Base-by-base conservation (phyloP, 2,329 filamentous ascomycete species). In the Neopestalotiopsis rosae region DNA sequence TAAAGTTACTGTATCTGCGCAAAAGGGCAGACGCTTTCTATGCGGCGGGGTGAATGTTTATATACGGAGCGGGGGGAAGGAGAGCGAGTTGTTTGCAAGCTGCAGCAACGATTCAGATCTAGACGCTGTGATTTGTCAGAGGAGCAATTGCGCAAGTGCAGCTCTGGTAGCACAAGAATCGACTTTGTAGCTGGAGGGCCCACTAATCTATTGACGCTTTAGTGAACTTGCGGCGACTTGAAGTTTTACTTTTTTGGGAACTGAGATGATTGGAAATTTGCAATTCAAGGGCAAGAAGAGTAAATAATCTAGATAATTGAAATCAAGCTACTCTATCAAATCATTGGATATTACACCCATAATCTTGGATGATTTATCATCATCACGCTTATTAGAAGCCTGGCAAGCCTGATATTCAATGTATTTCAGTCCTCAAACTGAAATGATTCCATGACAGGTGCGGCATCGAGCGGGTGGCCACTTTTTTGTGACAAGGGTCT, bases 81-180 rank as follows among this genome's bases (percentile, higher is more conserved):
- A 30, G 57, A 59, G 24, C n/a, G 30, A 63, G 34, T 24, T 34
- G 38, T 20, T 63, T 30, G 17, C 61, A 13, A 38, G 34, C 32
- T 34, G 17, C 30, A 17, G 61, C 14, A 38, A 38, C 20, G 17
- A 14, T 17, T 14, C 58, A 32, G 34, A 38, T 38, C 58, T 13
- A 40, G 14, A 12, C 38, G 30, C n/a, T 30, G 30, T 62, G 66
- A 67, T 67, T 67, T 67, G 66, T 67, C 66, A 67, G 66, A 42
- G 34, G 40, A 30, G 57, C 57, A 34, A 59, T 59, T 30, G 57
- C 57, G 57, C 57, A 34, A 59, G 57, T 24, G 57, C 6, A n/a
- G n/a, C 28, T 17, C 20, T 52, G 14, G 45, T 52, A 52, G n/a
- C 45, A 52, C 45, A n/a, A 17, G 45, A n/a, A 52, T 17, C 45